Percentiles rank a stretch among this genome's conserved stretches.
Conservation (phyloP, 176 grass and related monocot species). For the Dactylis glomerata region DNA sequence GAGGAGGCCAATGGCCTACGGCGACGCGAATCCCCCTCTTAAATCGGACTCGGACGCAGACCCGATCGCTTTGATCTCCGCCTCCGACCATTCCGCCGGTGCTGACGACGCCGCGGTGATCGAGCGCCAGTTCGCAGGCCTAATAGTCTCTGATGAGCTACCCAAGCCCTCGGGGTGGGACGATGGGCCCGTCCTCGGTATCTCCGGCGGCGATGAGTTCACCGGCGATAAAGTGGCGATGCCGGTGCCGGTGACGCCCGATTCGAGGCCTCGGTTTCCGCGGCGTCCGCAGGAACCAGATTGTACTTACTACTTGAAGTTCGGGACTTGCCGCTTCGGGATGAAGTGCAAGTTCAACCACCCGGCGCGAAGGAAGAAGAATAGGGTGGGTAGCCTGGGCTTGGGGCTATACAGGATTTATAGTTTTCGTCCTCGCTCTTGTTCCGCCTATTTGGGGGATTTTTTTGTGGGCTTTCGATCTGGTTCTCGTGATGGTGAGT, state of each 20-base stretch:
- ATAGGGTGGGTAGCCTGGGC: slow-evolving; percentile 24
- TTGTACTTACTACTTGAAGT: slow-evolving; percentile 67
- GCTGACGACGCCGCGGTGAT: background rate
- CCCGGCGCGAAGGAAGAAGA: slow-evolving; percentile 62
- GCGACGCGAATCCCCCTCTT: slow-evolving; percentile 34
- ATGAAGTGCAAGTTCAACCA: slow-evolving; percentile 91
- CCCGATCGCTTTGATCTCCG: slow-evolving; percentile 30
- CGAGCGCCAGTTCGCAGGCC: slow-evolving; percentile 25
- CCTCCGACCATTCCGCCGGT: background rate
- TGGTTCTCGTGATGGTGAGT: slow-evolving; percentile 5
- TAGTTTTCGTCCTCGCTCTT: background rate
- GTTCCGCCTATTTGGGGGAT: background rate
- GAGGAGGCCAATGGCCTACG: slow-evolving; percentile 40
- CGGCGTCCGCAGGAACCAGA: slow-evolving; percentile 53
- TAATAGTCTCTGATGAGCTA: slow-evolving; percentile 5
- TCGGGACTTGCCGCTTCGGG: slow-evolving; percentile 67
- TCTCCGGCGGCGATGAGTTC: background rate
- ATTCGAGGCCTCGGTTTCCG: slow-evolving; percentile 47
- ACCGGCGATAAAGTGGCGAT: slow-evolving; percentile 11
- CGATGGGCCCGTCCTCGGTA: background rate
- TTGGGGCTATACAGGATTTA: background rate
- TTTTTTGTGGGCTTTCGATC: slow-evolving; percentile 1
- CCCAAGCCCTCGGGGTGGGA: slow-evolving; percentile 49
- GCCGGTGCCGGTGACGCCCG: background rate
- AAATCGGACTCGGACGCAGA: slow-evolving; percentile 8